Evolutionary conservation across 164 flowering plant genomes (phyloP).

Genomic region (Stephania yunnanensis): DNA sequence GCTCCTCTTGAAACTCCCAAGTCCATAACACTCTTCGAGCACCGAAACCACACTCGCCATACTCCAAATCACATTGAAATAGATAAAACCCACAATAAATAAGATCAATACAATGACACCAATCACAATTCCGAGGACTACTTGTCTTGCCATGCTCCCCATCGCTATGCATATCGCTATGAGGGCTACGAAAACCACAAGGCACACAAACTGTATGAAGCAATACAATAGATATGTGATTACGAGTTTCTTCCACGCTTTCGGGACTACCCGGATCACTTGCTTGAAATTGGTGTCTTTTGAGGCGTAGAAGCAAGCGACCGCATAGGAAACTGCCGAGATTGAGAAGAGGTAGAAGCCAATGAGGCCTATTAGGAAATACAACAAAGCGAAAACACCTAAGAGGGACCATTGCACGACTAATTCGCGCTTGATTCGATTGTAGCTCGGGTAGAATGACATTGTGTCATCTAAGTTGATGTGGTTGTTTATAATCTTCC

Average conservation of each 20-base stretch:
- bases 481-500: constrained; percentile 29
- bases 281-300: constrained; percentile 60
- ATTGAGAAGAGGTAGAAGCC: constrained; percentile 86
- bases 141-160: background rate
- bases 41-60: constrained; percentile 86
- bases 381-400: constrained; percentile 43
- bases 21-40: constrained; percentile 71
- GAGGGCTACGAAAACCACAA: constrained; percentile 26
- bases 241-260: constrained; percentile 53
- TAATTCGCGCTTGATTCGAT: constrained; percentile 26
- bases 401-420: constrained; percentile 31
- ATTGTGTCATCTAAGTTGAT: background rate
- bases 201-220: constrained; percentile 42
- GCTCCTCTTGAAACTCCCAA: constrained; percentile 79
- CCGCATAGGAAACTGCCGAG: constrained; percentile 79
- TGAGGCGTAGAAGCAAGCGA: constrained; percentile 69
- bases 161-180: constrained; percentile 22
- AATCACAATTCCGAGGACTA: background rate
- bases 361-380: constrained; percentile 64
- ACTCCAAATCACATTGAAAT: constrained; percentile 81
- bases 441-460: constrained; percentile 14
- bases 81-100: constrained; percentile 55
- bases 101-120: constrained; percentile 22
- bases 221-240: constrained; percentile 53
- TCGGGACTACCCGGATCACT: constrained; percentile 58